Evolutionary conservation across 2,329 filamentous ascomycete species (phyloP).

Genomic region (Orbilia javanica): DNA sequence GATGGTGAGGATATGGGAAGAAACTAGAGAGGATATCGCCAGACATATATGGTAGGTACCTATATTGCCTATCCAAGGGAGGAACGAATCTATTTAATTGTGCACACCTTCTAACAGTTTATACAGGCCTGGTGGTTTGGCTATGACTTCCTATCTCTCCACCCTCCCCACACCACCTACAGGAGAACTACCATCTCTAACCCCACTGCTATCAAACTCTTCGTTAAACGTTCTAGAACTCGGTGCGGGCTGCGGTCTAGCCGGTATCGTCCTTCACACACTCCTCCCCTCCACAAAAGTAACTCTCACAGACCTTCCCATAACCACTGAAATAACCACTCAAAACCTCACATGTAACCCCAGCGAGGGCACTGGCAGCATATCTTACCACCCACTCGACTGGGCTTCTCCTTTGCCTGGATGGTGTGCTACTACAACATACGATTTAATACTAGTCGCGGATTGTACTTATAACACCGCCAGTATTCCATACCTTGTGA

Average conservation of each 20-base stretch:
- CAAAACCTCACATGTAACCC: conserved; percentile 68
- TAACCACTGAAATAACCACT: conserved; percentile 73
- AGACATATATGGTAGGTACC: conserved; percentile 75
- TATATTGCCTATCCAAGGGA: no score
- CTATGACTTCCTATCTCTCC: conserved; percentile 64
- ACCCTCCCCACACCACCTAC: conserved; percentile 31
- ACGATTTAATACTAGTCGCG: conserved; percentile 75
- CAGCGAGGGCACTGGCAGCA: conserved; percentile 62
- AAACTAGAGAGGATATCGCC: conserved; percentile 79
- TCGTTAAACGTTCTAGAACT: conserved; percentile 72
- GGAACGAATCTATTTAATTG: no score
- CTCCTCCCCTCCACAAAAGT: conserved; percentile 70
- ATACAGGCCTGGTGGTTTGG: conserved; percentile 65
- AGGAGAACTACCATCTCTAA: conserved; percentile 41
- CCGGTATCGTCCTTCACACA: conserved; percentile 74
- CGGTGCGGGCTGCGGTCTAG: conserved; percentile 76
- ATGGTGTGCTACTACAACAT: conserved; percentile 64
- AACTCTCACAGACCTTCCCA: conserved; percentile 75
- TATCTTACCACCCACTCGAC: conserved; percentile 69
- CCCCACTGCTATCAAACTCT: conserved; percentile 30
- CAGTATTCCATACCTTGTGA: conserved; percentile 74
- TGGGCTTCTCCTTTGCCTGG: conserved; percentile 72
- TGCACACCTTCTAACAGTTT: conserved; percentile 55
- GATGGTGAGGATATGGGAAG: conserved; percentile 73
- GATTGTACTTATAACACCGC: conserved; percentile 82